Base-by-base conservation (phyloP, 371 early-diverging fungal genomes). In the Cokeromyces recurvatus region DNA sequence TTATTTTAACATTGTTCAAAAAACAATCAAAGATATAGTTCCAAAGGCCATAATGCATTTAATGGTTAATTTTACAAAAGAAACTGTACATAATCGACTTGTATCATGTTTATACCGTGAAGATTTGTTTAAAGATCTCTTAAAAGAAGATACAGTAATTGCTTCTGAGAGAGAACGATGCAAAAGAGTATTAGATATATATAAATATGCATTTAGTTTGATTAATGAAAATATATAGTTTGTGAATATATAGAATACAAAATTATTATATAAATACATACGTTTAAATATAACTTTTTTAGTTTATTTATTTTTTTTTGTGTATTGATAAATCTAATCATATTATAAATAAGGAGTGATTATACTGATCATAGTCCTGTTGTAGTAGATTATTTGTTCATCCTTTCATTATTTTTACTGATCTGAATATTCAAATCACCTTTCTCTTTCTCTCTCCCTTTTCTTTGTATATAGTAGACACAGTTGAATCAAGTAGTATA, bases 31-130 rank as follows among this genome's bases (percentile, higher is more conserved):
- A 56, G 94, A 95, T 46, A 65, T 89, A 51, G 92, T 95, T 3
- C 96, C 96, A 10, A 95, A 95, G 60, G 91, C 94, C 0, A 84
- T 94, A 49, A 93, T 95, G 91, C 87, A 87, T 55, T 51, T 89
- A 38, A 62, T 91, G 32, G 90, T 91, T 27, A 87, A 89, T 53
- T 74, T 82, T 55, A 82, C 85, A 14, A 82, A 86, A 50, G 82
- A 88, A 48, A 59, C 70, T 19, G 80, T 94, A 38, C 94, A 94
- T 56, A 86, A 89, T 64, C 77, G 84, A 17, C 71, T 95, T 16
- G 93, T 95, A 5, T 68, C 86, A 16, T 80, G 78, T 35, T 72
- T 95, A n/a, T 95, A 93, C 62, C 80, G 81, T 49, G 85, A 88
- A 34, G 75, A 82, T 21, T 55, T 86, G 16, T 81, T 91, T 43